Base-by-base conservation (phyloP, 495 filamentous ascomycete genomes). In the Aspergillus indologenus region DNA sequence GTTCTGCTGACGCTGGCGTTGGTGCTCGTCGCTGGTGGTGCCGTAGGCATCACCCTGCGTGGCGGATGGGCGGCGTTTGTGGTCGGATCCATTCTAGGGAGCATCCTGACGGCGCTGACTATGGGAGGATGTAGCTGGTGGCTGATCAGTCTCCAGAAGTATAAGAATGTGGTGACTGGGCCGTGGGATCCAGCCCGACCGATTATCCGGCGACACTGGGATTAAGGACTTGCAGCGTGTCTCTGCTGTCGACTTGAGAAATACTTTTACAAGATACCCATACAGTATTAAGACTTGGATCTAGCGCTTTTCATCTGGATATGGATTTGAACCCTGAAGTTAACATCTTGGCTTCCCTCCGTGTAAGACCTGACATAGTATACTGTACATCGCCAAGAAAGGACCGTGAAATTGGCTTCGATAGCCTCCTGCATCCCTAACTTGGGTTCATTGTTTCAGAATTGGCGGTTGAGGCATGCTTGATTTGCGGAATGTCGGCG, bases 91-190 rank as follows among this genome's bases (percentile, higher is more conserved):
- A 79, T 96, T 43, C 68, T 96, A 5, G 90, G 92, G 5, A 82
- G 83, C 21, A 71, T 89, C 48, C 65, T 87, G 34, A 89, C 87
- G 2, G 82, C 84, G 3, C 63, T 96, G 29, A 87, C 84, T 1
- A 96, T 97, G 90, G 94, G 93, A 2, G 87, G 90, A 45, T 97
- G 92, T 68, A 93, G 89, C 64, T 97, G 91, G 93, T 98, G 95
- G 95, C 75, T 98, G 57, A 98, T 98, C 68, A 89, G 90, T 48
- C 73, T 98, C 71, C 94, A 98, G 74, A 92, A 93, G 77, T 98
- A 97, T 73, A 98, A 98, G 81, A 98, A 98, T 74, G 94, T 97
- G 70, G 97, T 98, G 57, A 90, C 90, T 66, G 94, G 94, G 29
- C 94, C 94, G 3, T 98, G 94, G 94, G 94, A 98, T 79, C 92